phyloP scores from a whole-genome alignment of 2,329 filamentous ascomycete species.

The Neonectria faginata region DNA sequence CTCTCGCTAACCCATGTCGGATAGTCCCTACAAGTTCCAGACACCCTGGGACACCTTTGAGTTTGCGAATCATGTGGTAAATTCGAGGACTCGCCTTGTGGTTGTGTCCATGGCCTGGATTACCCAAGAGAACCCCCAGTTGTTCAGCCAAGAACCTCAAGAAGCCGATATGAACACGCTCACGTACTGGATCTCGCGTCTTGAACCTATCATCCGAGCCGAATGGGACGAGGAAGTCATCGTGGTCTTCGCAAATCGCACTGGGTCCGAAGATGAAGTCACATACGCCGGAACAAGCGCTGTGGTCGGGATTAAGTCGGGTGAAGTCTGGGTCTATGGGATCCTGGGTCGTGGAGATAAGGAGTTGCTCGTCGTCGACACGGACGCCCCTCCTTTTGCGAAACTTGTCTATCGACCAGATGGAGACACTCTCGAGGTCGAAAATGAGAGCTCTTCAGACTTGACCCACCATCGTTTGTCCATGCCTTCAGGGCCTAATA shows the following conservation, averaged over 20 bases:
- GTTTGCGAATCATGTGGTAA: constrained; percentile 68
- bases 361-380: constrained; percentile 76
- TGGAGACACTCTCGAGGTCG: neutral
- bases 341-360: constrained; percentile 76
- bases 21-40: constrained; percentile 54
- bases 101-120: constrained; percentile 85
- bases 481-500: constrained; percentile 6
- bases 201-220: constrained; percentile 72
- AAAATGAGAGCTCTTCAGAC: constrained; percentile 5
- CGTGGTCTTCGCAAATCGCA: constrained; percentile 77
- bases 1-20: constrained; percentile 18
- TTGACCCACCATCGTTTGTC: constrained; percentile 7
- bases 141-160: constrained; percentile 60
- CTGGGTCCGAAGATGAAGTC: constrained; percentile 73
- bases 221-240: constrained; percentile 70
- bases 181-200: constrained; percentile 78
- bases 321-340: constrained; percentile 76
- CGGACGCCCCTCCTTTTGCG: constrained; percentile 57
- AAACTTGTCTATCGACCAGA: constrained; percentile 55
- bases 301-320: constrained; percentile 73
- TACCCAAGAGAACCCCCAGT: constrained; percentile 65
- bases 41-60: constrained; percentile 56
- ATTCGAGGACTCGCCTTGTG: constrained; percentile 69
- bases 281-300: constrained; percentile 81
- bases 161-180: constrained; percentile 79